A percentile compares a stretch with the other conserved stretches of the same genome.
Evolutionary conservation across 179 eudicot species (phyloP).

Genomic region (Beta lomatogona): DNA sequence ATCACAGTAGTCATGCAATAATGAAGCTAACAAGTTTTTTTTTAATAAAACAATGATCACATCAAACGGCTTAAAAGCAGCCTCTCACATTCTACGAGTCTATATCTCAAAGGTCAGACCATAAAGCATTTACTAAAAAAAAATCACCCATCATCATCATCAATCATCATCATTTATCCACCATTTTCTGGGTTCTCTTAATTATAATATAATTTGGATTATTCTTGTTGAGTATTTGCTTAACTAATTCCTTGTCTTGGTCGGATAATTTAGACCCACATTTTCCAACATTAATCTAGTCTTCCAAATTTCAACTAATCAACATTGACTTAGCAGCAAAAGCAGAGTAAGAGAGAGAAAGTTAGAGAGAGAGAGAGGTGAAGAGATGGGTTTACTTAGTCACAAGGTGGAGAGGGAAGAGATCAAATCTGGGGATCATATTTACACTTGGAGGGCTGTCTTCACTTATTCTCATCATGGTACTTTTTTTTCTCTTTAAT

Average conservation of each 20-base stretch:
- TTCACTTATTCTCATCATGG: constrained; percentile 96
- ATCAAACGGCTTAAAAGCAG: not conserved
- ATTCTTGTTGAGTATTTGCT: constrained; percentile 11
- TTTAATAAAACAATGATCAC: not conserved
- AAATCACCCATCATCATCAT: constrained; percentile 6
- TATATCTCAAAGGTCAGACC: not conserved
- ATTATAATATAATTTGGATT: not conserved
- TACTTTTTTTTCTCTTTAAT: constrained; percentile 8
- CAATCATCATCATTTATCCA: not conserved
- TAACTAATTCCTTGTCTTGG: not conserved
- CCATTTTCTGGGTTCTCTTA: not conserved
- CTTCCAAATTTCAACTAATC: not conserved
- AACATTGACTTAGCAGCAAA: constrained; percentile 15
- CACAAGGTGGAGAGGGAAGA: constrained; percentile 76
- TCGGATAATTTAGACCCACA: not conserved
- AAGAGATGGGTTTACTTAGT: constrained; percentile 52
- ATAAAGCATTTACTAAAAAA: not conserved
- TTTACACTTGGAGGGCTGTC: constrained; percentile 92
- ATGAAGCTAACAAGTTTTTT: not conserved
- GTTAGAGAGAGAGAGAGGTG: not conserved
- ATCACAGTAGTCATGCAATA: constrained; percentile 16
- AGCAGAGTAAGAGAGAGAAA: not conserved
- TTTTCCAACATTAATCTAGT: not conserved
- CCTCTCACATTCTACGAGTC: constrained; percentile 10
- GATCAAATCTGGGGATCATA: constrained; percentile 83